phyloP scores from a whole-genome alignment of 139 green algal species.

The Zygnema cylindricum region DNA sequence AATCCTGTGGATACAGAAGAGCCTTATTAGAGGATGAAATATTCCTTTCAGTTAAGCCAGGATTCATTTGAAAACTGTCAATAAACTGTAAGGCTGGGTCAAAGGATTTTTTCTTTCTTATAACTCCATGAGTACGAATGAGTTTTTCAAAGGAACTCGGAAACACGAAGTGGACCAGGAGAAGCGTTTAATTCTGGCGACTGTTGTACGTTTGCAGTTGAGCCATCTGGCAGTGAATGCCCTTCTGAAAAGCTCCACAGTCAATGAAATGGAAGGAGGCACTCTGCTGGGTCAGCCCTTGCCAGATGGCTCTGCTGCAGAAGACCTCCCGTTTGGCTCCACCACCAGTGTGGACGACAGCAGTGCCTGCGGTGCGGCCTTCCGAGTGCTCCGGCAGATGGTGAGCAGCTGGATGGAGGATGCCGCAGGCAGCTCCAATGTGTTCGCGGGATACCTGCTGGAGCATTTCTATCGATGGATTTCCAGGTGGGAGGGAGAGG shows the following conservation, averaged over 20 bases:
- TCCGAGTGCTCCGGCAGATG: conserved; percentile 49
- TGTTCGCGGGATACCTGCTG: conserved; percentile 79
- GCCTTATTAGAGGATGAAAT: too few species aligned
- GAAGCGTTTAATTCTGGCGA: neutral
- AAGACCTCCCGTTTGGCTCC: conserved; percentile 18
- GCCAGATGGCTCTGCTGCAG: neutral
- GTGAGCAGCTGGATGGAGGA: conserved; percentile 49
- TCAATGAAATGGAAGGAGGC: conserved; percentile 79
- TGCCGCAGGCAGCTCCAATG: conserved; percentile 63
- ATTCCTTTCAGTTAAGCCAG: too few species aligned
- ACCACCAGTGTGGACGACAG: conserved; percentile 40
- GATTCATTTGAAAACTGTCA: too few species aligned
- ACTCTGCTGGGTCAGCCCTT: conserved; percentile 34
- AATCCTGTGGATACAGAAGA: too few species aligned
- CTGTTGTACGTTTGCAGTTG: conserved; percentile 29
- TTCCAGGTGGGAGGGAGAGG: conserved; percentile 39
- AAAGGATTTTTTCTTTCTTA: too few species aligned
- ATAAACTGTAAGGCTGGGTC: too few species aligned
- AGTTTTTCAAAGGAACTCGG: conserved; percentile 1
- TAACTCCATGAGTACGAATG: neutral
- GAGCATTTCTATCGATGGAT: conserved; percentile 87
- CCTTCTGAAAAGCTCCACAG: conserved; percentile 63
- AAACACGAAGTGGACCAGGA: neutral
- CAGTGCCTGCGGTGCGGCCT: conserved; percentile 17
- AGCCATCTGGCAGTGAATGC: conserved; percentile 85